phyloP scores from a whole-genome alignment of 257 asterid species.

The Oldenlandia corymbosa region DNA sequence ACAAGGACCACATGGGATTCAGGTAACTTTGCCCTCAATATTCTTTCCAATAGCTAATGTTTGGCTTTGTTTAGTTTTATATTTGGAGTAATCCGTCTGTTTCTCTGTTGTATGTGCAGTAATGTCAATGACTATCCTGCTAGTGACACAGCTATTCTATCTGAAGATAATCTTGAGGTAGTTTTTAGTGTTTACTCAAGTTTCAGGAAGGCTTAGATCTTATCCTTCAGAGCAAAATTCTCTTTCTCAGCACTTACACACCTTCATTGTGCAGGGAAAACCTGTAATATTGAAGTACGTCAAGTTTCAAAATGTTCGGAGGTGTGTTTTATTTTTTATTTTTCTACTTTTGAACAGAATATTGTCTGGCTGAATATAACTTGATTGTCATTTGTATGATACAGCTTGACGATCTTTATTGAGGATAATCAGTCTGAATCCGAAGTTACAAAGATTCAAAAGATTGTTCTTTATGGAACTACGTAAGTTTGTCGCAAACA shows the following conservation, averaged over 20 bases:
- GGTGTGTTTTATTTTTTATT: slow-evolving; percentile 32
- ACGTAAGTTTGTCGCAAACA: slow-evolving; percentile 56
- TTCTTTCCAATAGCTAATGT: background rate
- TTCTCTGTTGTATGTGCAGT: slow-evolving; percentile 31
- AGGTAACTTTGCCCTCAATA: slow-evolving; percentile 44
- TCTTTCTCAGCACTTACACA: too few relatives aligned
- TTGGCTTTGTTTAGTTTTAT: background rate
- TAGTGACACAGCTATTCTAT: slow-evolving; percentile 51
- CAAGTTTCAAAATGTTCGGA: slow-evolving; percentile 82
- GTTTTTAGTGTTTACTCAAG: slow-evolving; percentile 17
- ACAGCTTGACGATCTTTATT: slow-evolving; percentile 85
- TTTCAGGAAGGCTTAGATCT: slow-evolving; percentile 9
- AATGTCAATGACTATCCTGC: slow-evolving; percentile 74
- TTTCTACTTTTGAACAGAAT: slow-evolving; percentile 1
- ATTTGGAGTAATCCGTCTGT: background rate
- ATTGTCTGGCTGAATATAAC: slow-evolving; percentile 5
- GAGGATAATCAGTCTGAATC: slow-evolving; percentile 92
- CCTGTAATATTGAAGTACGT: slow-evolving; percentile 68
- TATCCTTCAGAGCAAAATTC: background rate
- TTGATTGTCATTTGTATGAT: slow-evolving; percentile 15
- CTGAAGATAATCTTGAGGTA: slow-evolving; percentile 87
- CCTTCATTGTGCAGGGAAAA: slow-evolving; percentile 44
- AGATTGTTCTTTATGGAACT: slow-evolving; percentile 74
- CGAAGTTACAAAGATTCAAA: slow-evolving; percentile 77
- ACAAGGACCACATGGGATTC: slow-evolving; percentile 89